Base-by-base conservation (phyloP, 495 filamentous ascomycete species). In the Neurospora terricola region DNA sequence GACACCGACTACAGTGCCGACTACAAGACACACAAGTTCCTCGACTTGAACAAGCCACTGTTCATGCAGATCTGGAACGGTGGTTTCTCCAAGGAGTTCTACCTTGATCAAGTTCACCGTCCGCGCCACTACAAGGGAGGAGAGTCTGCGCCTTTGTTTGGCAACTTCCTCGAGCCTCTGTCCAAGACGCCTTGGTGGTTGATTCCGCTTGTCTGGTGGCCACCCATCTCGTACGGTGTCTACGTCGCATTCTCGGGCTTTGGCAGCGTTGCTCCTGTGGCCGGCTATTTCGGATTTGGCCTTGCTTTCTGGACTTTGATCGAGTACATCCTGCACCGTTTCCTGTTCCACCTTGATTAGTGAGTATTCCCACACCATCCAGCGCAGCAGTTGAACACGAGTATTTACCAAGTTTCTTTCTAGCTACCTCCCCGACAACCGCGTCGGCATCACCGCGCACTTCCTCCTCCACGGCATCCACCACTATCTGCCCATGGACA, bases 401-500 rank as follows among this genome's bases (percentile, higher is more conserved):
- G 70, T 27, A 71, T 75, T 81, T 73, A 74, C 68, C 34, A 72
- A 72, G 73, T 79, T 70, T 16, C 12, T 8, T 18, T 66, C 36
- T 70, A 94, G 91, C n/a, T 92, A 87, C 78, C 90, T 99, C 45
- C 96, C 96, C 1, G 93, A 99, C 78, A 96, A 98, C 80, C 87
- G 93, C 42, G 91, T 95, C n/a, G 90, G 89, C 72, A 85, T 98
- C 73, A 97, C 94, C 4, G 76, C 90, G 4, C 96, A 99, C 78
- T 99, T 99, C 84, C 82, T 97, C 38, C 91, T 99, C 43, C 96
- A 99, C 77, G 96, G 96, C 59, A 92, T 99, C 76, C 96, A 99
- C 78, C 96, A 99, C 82, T 99, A 97, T 78, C 87, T 99, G 59
- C 96, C 96, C 11, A 98, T 99, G 96, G 96, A 99, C 86, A 94